Evolutionary conservation across 2,329 filamentous ascomycete species (phyloP), one percentile per base, ranked within the genome.

Genomic region (Kalmusia sp.): DNA sequence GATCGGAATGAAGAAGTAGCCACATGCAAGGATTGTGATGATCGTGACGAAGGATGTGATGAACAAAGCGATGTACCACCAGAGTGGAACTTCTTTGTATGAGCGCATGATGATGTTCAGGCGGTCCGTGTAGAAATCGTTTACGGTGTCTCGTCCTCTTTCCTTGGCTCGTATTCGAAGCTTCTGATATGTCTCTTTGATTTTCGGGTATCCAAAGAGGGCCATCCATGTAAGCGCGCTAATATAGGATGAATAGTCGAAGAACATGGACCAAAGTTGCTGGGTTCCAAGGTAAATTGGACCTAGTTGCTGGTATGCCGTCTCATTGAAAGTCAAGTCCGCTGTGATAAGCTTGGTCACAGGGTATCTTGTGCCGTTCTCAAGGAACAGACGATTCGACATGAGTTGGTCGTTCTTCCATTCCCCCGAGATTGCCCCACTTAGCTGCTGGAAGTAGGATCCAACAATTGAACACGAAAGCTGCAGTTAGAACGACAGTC

Each of bases 141-240:
- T 84, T 48, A 86, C 59, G 25, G 54, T 63, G 12, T 54, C 48
- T 15, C 45, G 41, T 14, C 49, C 55, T 38, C 40, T 46, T 14
- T 58, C 79, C 25, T 64, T 66, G 39, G 70, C 52, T 24, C 64
- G 63, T 28, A 62, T 51, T 12, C 75, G 63, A 19, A 82, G 74
- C 59, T 82, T 83, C 4, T 55, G 56, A 19, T 80, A 62, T 15
- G 79, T 83, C 2, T 69, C 68, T 21, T 72, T 76, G 39, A 86
- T 76, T 51, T 82, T 77, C 0, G 74, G 59, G 35, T 74, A 83
- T 0, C 84, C 82, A 51, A 87, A 87, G 0, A 84, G 78, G 3
- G 72, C 72, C 66, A 86, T 83, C 84, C 84, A 87, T 5, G 80
- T 80, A 41, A 86, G 75, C 0, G 83, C 82, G 1, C 84, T 85